These are phyloP conservation scores for Yamadazyma friedrichii DNA, from an alignment of 1,139 yeast species.

Conservation along the genomic window DNA sequence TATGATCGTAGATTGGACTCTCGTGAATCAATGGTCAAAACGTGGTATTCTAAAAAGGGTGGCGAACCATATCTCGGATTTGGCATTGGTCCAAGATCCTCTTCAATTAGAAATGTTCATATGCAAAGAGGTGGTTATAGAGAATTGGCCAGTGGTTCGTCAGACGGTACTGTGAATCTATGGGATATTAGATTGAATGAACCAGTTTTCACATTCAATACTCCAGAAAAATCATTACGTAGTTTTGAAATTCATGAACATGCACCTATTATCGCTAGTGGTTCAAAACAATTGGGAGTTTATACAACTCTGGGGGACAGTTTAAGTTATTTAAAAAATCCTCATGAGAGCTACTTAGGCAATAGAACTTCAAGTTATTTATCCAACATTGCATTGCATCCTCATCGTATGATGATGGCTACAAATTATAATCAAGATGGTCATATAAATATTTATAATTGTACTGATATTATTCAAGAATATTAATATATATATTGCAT, in stretches of 20 bases:
- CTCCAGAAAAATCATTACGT: conserved; percentile 64
- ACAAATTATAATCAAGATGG: conserved; percentile 81
- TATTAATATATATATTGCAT: conserved; percentile 24
- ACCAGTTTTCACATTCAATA: conserved; percentile 64
- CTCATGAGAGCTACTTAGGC: conserved; percentile 44
- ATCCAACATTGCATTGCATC: conserved; percentile 77
- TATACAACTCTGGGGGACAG: conserved; percentile 87
- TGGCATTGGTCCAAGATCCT: conserved; percentile 1
- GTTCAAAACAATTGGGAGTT: conserved; percentile 74
- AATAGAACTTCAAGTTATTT: conserved; percentile 53
- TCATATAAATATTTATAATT: conserved; percentile 60
- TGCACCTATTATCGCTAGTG: conserved; percentile 90
- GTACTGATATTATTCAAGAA: conserved; percentile 41
- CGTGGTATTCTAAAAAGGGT: conserved; percentile 52
- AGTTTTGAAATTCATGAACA: conserved; percentile 88
- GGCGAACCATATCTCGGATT: conserved; percentile 11
- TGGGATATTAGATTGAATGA: conserved; percentile 86
- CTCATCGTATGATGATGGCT: conserved; percentile 93
- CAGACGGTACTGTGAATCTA: conserved; percentile 78
- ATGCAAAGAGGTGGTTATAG: conserved; percentile 97
- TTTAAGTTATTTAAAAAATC: conserved; percentile 61
- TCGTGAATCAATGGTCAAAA: conserved; percentile 79
- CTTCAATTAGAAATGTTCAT: conserved; percentile 73
- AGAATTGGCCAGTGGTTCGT: conserved; percentile 80
- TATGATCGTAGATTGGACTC: conserved; percentile 88